Base-by-base conservation (phyloP, 192 early-diverging fungal genomes). In the Umbelopsis sp. region DNA sequence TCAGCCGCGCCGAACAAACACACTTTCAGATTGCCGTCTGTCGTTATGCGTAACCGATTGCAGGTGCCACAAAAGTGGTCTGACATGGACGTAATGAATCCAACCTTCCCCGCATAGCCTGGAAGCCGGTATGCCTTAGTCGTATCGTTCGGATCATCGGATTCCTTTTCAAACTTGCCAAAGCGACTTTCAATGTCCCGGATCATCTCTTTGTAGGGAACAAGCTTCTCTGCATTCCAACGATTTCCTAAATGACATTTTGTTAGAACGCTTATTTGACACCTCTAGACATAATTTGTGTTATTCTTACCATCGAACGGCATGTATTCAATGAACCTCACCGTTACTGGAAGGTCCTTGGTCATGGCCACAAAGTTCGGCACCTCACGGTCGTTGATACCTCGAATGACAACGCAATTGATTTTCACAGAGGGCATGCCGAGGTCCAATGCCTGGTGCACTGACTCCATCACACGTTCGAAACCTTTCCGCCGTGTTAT, bases 261-360 rank as follows among this genome's bases (percentile, higher is more conserved):
- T 23, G 21, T 33, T 20, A 64, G 18, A 46, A 22, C 4, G 33
- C 15, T 25, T 20, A 8, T 25, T 25, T 12, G 0, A 49, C 5
- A 48, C 8, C n/a, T 44, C 13, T 30, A 1, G 27, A 45, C 6
- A 2, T n/a, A 47, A 58, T 22, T 35, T 25, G 23, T 10, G 23
- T 27, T 10, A n/a, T 27, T 46, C 74, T 71, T 79, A 89, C 96
- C 97, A 78, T 94, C 95, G 82, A 98, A 98, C 0, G 97, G 97
- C 97, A 97, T 98, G 73, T 97, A 97, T 78, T 98, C 97, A 76
- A 98, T 98, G 78, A 98, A 98, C 20, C 97, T 81, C 0, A 98
- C 88, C 45, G 91, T 89, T 4, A 97, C 67, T 12, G 86, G 80
- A 18, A 86, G 82, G 51, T 93, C 84, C 41, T 89, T 85, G 7